These are phyloP conservation scores for Clonostachys byssicola DNA, from an alignment of 2,329 filamentous ascomycete species.

Conservation along the genomic window DNA sequence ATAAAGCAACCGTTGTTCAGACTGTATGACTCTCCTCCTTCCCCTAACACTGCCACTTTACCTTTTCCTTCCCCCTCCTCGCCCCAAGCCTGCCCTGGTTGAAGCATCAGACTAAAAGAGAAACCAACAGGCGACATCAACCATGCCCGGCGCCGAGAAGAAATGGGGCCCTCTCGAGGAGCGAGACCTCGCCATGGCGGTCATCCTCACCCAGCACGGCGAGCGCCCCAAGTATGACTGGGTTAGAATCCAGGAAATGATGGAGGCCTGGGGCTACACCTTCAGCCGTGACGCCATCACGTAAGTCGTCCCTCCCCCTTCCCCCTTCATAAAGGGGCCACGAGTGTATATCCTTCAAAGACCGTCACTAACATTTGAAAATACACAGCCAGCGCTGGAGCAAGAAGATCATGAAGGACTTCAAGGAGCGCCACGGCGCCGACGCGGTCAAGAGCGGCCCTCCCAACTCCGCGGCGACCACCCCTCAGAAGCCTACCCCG, in stretches of 20 bases:
- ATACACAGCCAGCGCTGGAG: conserved; percentile 28
- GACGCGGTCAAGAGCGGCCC: background rate
- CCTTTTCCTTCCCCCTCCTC: background rate
- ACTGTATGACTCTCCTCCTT: too few species aligned
- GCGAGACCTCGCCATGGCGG: conserved; percentile 29
- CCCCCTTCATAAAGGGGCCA: background rate
- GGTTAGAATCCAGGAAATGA: conserved; percentile 19
- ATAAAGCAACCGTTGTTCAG: too few species aligned
- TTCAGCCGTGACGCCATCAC: conserved; percentile 32
- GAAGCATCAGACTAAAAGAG: background rate
- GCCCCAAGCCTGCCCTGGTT: background rate
- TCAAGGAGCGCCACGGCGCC: conserved; percentile 18
- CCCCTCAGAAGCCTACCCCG: background rate
- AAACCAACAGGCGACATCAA: background rate
- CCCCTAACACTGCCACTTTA: background rate
- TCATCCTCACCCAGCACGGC: conserved; percentile 19
- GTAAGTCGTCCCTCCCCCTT: conserved; percentile 15
- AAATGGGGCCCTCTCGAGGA: conserved; percentile 29
- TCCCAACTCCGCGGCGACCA: conserved; percentile 3
- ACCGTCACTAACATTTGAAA: background rate
- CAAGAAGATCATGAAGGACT: conserved; percentile 29
- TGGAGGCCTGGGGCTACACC: conserved; percentile 22
- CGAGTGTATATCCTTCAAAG: background rate
- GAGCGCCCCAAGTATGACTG: conserved; percentile 23
- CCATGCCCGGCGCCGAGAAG: conserved; percentile 21